Base-by-base conservation (phyloP, 148 eudicot species). In the Drosera capensis region DNA sequence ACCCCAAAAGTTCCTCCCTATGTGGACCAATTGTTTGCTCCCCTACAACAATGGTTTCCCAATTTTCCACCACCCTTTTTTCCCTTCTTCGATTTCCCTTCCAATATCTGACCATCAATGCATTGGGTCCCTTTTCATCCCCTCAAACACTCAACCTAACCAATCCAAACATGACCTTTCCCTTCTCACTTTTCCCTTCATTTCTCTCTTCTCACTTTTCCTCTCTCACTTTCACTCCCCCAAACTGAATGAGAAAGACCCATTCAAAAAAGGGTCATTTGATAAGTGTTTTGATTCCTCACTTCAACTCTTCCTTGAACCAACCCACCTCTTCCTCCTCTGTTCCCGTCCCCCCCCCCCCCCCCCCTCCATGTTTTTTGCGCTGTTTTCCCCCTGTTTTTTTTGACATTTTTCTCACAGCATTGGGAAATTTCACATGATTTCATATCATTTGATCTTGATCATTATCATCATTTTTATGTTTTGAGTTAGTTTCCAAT, bases 91-190 rank as follows among this genome's bases (percentile, higher is more conserved):
- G n/a, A n/a, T 34, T 34, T 34, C 13, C 13, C n/a, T 34, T 2
- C n/a, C 2, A 34, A 9, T 34, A 4, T 13, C 13, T 34, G 38
- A 3, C 68, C 54, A 49, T 50, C 51, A 38, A 49, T 56, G 42
- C 47, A 31, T 29, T 59, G 64, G 67, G 60, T 28, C 76, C 65
- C 49, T 37, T 53, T 43, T 55, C n/a, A n/a, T n/a, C n/a, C n/a
- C n/a, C n/a, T n/a, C n/a, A n/a, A n/a, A n/a, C n/a, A n/a, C 64
- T 55, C 47, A 45, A 46, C 69, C n/a, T 15, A 34, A 34, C 60
- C 52, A 54, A 71, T 63, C 59, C 55, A 44, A 44, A 48, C 43
- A 40, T 24, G 20, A 20, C 52, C 8, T 20, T 20, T 46, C 23
- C 34, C 23, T 42, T 54, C 59, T 25, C 46, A 5, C 15, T 5